Percentiles rank a stretch among this genome's conserved stretches.
Conservation (phyloP, 108 stramenopile genomes). For the Licmophora abbreviata region DNA sequence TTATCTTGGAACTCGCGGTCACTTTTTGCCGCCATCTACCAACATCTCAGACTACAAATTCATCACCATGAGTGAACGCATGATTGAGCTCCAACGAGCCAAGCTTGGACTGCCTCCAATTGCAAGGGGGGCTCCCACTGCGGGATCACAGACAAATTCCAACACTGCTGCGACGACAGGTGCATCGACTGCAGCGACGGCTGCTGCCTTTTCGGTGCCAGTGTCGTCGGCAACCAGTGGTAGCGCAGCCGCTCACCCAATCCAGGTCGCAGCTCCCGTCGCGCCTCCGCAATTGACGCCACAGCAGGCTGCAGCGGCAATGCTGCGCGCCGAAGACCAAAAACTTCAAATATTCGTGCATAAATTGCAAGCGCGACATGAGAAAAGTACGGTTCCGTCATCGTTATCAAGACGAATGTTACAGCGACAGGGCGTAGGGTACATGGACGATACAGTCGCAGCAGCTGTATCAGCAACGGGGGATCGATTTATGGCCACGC, state of each 20-base stretch:
- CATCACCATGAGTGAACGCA: conserved; percentile 60
- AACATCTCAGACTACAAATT: too few relatives aligned
- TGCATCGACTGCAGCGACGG: background rate
- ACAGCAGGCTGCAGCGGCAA: conserved; percentile 23
- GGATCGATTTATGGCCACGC: conserved; percentile 78
- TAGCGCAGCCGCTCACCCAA: conserved; percentile 2
- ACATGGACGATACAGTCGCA: conserved; percentile 64
- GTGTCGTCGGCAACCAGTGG: background rate
- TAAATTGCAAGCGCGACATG: conserved; percentile 31
- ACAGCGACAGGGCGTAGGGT: conserved; percentile 73
- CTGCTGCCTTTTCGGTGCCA: background rate
- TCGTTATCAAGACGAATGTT: conserved; percentile 66
- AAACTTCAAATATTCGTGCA: conserved; percentile 29
- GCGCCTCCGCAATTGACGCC: conserved; percentile 12
- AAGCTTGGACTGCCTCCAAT: conserved; percentile 28
- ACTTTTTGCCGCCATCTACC: too few relatives aligned
- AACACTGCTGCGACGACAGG: conserved; percentile 1
- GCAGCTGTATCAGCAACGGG: conserved; percentile 56
- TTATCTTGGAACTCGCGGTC: too few relatives aligned
- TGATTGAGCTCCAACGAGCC: conserved; percentile 52
- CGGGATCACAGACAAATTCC: conserved; percentile 3
- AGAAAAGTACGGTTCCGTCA: conserved; percentile 51
- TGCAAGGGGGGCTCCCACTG: conserved; percentile 2
- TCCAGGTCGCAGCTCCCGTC: background rate
- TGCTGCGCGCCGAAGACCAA: conserved; percentile 28